Base-by-base conservation (phyloP, 805 yeast genomes). In the Dipodascus geniculatus region DNA sequence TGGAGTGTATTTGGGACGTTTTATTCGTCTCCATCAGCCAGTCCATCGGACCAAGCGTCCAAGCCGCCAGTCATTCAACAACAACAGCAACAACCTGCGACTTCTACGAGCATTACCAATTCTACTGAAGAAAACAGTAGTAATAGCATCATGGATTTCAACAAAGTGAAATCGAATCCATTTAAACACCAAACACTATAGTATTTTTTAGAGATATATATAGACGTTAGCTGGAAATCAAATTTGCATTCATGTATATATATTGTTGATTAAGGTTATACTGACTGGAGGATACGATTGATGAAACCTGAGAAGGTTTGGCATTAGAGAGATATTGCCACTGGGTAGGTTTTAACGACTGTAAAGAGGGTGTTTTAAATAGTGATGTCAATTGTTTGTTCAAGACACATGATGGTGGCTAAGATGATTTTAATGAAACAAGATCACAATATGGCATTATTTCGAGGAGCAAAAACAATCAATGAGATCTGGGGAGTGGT, bases 1-100 rank as follows among this genome's bases (percentile, higher is more conserved):
- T 83, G 89, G 87, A 81, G 79, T 54, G 96, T 87, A 11, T 87
- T 87, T 68, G 89, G 87, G 31, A 75, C 75, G 48, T 81, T 82
- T 68, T 87, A 87, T 16, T 38, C 44, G 14, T 38, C 44, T 6
- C 17, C 44, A 11, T 38, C 44, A 6, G 11, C 20, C 14, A 38
- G 44, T 38, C 44, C 44, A n/a, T 38, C 44, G 33, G 33, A 28
- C 33, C 33, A 28, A 28, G 33, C 33, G 11, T 28, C 33, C 33
- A 28, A 28, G 11, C 33, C 33, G 11, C 33, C 6, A 28, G 11
- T 28, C 33, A 28, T 28, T n/a, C n/a, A n/a, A n/a, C n/a, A n/a
- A n/a, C n/a, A n/a, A n/a, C n/a, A n/a, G n/a, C n/a, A n/a, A 28
- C 33, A 28, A 28, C 33, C 33, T 11, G 11, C 33, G 6, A 28